These are phyloP conservation scores for Cladophialophora immunda DNA, from an alignment of 2,329 filamentous ascomycete genomes.

Conservation along the genomic window DNA sequence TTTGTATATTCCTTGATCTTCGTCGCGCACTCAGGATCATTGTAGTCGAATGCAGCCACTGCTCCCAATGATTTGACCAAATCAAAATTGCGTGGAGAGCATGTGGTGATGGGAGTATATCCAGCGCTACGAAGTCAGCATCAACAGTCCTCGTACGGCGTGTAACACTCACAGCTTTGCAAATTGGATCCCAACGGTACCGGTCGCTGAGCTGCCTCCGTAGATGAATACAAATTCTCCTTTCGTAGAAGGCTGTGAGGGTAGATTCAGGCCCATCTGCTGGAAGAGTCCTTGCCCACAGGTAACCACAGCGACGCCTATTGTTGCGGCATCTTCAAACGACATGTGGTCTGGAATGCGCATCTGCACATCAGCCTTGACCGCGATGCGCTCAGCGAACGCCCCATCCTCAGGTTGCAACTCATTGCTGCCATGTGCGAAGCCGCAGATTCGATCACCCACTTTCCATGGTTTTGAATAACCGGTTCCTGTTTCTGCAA, in stretches of 20 bases:
- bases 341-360: constrained; percentile 45
- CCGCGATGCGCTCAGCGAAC: constrained; percentile 49
- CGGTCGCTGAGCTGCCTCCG: constrained; percentile 51
- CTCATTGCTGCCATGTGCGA: constrained; percentile 46
- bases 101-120: constrained; percentile 48
- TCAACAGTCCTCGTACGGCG: not conserved
- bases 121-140: constrained; percentile 38
- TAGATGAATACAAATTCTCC: constrained; percentile 49
- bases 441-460: constrained; percentile 52
- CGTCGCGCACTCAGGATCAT: constrained; percentile 44
- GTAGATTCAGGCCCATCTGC: constrained; percentile 34
- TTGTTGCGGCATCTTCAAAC: constrained; percentile 46
- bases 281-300: constrained; percentile 57
- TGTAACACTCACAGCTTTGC: constrained; percentile 47
- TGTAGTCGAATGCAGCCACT: constrained; percentile 49
- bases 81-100: constrained; percentile 47
- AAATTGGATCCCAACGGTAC: constrained; percentile 51
- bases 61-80: constrained; percentile 48
- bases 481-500: constrained; percentile 40
- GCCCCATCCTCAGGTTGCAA: constrained; percentile 45
- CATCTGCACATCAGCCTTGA: constrained; percentile 44
- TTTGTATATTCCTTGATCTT: constrained; percentile 47
- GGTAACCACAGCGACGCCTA: constrained; percentile 44
- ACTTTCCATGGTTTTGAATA: constrained; percentile 50
- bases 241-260: constrained; percentile 42